A percentile compares a stretch with the other conserved stretches of the same genome.
Conservation (phyloP, 192 early-diverging fungal species). For the Lobulomyces angularis region DNA sequence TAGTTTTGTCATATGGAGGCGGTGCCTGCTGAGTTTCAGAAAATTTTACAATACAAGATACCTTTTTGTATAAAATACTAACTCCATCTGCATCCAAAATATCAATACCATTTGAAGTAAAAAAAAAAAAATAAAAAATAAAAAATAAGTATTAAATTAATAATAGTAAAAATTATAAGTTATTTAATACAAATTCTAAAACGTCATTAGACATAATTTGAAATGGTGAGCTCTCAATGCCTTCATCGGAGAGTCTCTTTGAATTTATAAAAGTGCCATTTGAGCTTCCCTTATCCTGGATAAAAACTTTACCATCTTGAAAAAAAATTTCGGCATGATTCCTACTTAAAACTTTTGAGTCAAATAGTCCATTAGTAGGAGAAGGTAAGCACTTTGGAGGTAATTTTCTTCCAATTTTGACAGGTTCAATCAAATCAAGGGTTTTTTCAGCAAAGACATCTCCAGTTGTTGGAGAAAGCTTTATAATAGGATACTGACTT, state of each 20-base stretch:
- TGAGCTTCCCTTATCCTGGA: slow-evolving; percentile 62
- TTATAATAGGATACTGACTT: no score
- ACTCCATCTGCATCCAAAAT: slow-evolving; percentile 61
- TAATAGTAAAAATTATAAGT: no score
- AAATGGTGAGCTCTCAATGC: slow-evolving; percentile 37
- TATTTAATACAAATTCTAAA: slow-evolving; percentile 71
- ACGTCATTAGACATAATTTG: slow-evolving; percentile 47
- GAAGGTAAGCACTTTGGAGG: slow-evolving; percentile 46
- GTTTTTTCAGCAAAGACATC: slow-evolving; percentile 34
- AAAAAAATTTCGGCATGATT: slow-evolving; percentile 64
- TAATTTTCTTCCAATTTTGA: slow-evolving; percentile 63
- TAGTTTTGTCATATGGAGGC: no score
- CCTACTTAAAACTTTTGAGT: slow-evolving; percentile 68
- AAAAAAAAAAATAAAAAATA: no score
- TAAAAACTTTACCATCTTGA: slow-evolving; percentile 51
- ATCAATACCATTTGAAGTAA: no score
- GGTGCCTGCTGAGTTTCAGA: no score
- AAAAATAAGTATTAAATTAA: no score
- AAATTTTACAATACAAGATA: slow-evolving; percentile 20
- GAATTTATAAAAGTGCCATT: slow-evolving; percentile 78
- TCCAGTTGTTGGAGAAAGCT: slow-evolving; percentile 30
- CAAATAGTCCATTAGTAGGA: slow-evolving; percentile 63
- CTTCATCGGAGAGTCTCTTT: slow-evolving; percentile 52
- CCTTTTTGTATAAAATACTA: slow-evolving; percentile 38
- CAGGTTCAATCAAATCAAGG: slow-evolving; percentile 38